Evolutionary conservation across 306 rosid genomes (phyloP), one percentile per base, ranked within the genome.

Genomic region (Vicia sativa): DNA sequence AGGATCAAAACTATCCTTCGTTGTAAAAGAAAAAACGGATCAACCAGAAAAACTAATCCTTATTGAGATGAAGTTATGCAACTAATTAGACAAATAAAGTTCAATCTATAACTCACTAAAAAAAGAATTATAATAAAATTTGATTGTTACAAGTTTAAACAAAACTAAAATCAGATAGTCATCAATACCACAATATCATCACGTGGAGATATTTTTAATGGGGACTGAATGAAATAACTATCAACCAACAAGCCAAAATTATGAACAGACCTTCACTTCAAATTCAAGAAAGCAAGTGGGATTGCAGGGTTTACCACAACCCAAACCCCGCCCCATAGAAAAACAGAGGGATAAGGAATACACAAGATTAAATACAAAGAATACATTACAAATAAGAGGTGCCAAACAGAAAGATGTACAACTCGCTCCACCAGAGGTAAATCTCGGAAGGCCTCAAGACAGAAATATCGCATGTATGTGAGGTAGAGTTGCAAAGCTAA

Each of bases 361-460:
- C 86, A 80, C 82, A 76, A 70, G 71, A 60, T 71, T 77, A 86
- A 72, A 80, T 79, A 84, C 84, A 83, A 77, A 70, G 76, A 76
- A 79, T 58, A 79, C 83, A 88, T 72, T 71, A 87, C 86, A 89
- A 80, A 73, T 83, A 72, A 37, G n/a, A n/a, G n/a, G n/a, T n/a
- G n/a, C n/a, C n/a, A n/a, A n/a, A n/a, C n/a, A n/a, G n/a, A n/a
- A 74, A 63, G 77, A 68, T 67, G 64, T 57, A 63, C 79, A 81
- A 82, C 78, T 81, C 82, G 63, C 74, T 79, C 72, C 75, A 80
- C 74, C 59, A 31, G 70, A 67, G 62, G 70, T 80, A 62, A 72
- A 79, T 63, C 74, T 77, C 68, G 61, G 68, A 82, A 76, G 50
- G 80, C 73, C 73, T 23, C 50, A 49, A 62, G 68, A 67, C 41